A percentile compares a stretch with the other conserved stretches of the same genome.
phyloP scores from a whole-genome alignment of 2,329 filamentous ascomycete genomes.

The Claviceps sorghi region DNA sequence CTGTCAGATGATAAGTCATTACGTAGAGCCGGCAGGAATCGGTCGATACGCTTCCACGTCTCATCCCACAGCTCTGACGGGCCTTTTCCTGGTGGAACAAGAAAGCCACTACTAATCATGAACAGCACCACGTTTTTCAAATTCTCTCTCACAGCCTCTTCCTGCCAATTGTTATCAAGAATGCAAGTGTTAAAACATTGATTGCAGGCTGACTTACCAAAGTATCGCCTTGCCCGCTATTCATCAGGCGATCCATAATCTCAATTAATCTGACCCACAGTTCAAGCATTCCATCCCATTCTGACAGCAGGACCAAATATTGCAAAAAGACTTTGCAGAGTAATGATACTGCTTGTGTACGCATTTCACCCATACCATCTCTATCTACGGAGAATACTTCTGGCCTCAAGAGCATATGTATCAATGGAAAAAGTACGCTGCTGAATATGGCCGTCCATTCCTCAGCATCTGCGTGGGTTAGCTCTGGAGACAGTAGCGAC shows the following conservation, averaged over 20 bases:
- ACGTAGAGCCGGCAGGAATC: constrained; percentile 47
- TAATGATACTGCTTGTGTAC: constrained; percentile 79
- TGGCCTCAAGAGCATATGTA: constrained; percentile 74
- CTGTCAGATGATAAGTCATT: constrained; percentile 42
- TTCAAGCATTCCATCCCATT: constrained; percentile 79
- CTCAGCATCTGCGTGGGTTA: constrained; percentile 69
- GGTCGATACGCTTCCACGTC: constrained; percentile 51
- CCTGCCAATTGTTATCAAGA: constrained; percentile 32
- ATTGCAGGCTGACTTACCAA: constrained; percentile 41
- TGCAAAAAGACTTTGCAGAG: constrained; percentile 93
- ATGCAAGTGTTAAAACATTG: background rate
- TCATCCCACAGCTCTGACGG: constrained; percentile 43
- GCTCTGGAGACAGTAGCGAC: constrained; percentile 67
- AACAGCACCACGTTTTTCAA: constrained; percentile 93
- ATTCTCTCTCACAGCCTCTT: constrained; percentile 89
- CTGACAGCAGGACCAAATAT: constrained; percentile 71
- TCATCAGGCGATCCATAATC: constrained; percentile 92
- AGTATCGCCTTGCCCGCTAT: constrained; percentile 82
- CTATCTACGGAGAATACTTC: constrained; percentile 88
- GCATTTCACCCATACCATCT: constrained; percentile 86
- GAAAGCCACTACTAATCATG: constrained; percentile 78
- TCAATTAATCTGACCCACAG: constrained; percentile 87
- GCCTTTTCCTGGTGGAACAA: constrained; percentile 54
- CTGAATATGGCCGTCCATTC: constrained; percentile 94
- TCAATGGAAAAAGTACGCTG: constrained; percentile 85